Percentiles rank a stretch among this genome's conserved stretches.
These are phyloP conservation scores for Sporothrix curviconia DNA, from an alignment of 2,329 filamentous ascomycete species.

Conservation along the genomic window DNA sequence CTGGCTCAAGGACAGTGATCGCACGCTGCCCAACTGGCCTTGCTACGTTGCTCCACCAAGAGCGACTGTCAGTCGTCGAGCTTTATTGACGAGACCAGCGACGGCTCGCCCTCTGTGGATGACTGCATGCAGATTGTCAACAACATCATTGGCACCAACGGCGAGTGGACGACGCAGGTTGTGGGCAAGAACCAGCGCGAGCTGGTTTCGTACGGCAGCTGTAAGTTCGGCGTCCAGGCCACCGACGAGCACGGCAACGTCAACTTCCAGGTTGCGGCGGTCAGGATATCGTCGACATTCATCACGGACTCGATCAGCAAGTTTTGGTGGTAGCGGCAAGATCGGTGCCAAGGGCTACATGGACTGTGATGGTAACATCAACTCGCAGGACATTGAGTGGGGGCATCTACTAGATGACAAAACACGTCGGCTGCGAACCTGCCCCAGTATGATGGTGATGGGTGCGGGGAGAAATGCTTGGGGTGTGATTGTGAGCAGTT, in stretches of 20 bases:
- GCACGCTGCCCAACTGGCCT: slow-evolving; percentile 25
- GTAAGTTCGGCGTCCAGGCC: slow-evolving; percentile 29
- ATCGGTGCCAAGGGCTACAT: slow-evolving; percentile 31
- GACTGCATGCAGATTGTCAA: slow-evolving; percentile 31
- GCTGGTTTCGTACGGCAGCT: slow-evolving; percentile 25
- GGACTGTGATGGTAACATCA: slow-evolving; percentile 24
- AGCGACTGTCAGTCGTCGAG: slow-evolving; percentile 27
- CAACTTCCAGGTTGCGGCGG: slow-evolving; percentile 28
- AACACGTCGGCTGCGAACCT: too few species aligned
- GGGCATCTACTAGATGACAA: slow-evolving; percentile 15
- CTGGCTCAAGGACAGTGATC: slow-evolving; percentile 26
- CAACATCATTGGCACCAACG: slow-evolving; percentile 26
- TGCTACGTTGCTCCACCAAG: slow-evolving; percentile 26
- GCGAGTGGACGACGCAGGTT: slow-evolving; percentile 17
- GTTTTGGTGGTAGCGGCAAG: slow-evolving; percentile 23
- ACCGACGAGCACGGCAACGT: slow-evolving; percentile 23
- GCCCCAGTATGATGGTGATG: too few species aligned
- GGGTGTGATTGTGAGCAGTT: too few species aligned
- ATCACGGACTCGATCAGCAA: slow-evolving; percentile 26
- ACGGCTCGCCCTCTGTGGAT: slow-evolving; percentile 27
- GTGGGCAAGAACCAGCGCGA: slow-evolving; percentile 21
- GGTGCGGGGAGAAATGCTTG: too few species aligned
- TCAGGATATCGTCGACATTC: slow-evolving; percentile 32
- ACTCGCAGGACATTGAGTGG: slow-evolving; percentile 8
- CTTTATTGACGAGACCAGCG: slow-evolving; percentile 30